Base-by-base conservation (phyloP, 2,329 filamentous ascomycete species). In the Diaporthe citriasiana region DNA sequence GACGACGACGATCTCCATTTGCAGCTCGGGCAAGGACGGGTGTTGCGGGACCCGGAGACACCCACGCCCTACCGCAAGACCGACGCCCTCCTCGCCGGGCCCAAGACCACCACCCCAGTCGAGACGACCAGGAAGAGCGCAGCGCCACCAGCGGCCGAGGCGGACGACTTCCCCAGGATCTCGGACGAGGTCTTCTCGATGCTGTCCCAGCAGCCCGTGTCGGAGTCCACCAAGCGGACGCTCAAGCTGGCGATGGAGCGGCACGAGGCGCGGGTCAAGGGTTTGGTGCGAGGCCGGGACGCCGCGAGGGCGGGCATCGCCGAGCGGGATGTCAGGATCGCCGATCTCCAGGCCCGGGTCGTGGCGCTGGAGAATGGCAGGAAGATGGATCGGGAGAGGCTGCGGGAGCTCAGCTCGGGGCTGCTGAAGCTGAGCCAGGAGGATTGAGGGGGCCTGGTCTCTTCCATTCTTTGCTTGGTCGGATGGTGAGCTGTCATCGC, bases 271-370 rank as follows among this genome's bases (percentile, higher is more conserved):
- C 87, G 86, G 69, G 86, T 87, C 0, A 89, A 88, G 78, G 93
- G 93, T 0, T 85, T 93, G 27, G 85, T 86, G 51, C 88, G 88
- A 75, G 92, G 93, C 0, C 85, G 93, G 3, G 93, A 96, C 74
- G 88, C 92, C 9, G 87, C 89, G 4, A 84, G 93, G n/a, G 81
- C 89, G 12, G 89, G 88, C 5, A 79, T 94, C 45, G 91, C 90
- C 79, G 86, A 87, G 6, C 92, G 91, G 76, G 92, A 96, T 40
- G 79, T 79, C n/a, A 80, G 79, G 68, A 82, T 84, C 55, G 81
- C 81, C 5, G 75, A 77, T 70, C 74, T 88, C 70, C 82, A 85
- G 78, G 79, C 79, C 51, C 78, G 80, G 40, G 77, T 87, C 6
- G 78, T 78, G 10, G 81, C 79, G 22, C 77, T 88, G n/a, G 85